Base-by-base conservation (phyloP, 2,329 filamentous ascomycete genomes). In the Fusarium secorum region DNA sequence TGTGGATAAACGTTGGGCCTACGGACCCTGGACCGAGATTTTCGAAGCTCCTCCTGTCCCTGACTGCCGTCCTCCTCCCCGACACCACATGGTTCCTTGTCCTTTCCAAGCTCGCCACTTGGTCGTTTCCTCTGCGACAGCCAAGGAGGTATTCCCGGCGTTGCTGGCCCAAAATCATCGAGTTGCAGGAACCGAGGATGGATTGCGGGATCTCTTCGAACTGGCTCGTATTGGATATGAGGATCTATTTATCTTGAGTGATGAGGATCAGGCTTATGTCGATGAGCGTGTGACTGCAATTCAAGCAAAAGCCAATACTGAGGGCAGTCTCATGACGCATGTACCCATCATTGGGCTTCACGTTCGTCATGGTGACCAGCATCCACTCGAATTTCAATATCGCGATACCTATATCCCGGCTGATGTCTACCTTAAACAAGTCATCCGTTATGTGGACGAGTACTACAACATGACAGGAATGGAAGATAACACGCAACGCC, bases 1-100 rank as follows among this genome's bases (percentile, higher is more conserved):
- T 68, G 93, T 97, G 74, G 94, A 97, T 80, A 89, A 91, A 11
- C 86, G 91, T 71, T 97, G 94, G 91, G 90, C 91, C 3, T 96
- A 96, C 74, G 94, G 94, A 14, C 85, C 86, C 55, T 97, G 93
- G 76, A 86, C 86, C 1, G 86, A 88, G 54, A 93, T 93, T 74
- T 97, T 97, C 80, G 82, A 87, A 48, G 81, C 88, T 6, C 91
- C 91, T 2, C 90, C 92, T 0, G 73, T 85, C 4, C 89, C 91
- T 4, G 80, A 83, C 28, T 97, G 94, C 78, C 85, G 87, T 11
- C 89, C 91, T 22, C 93, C 94, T 17, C 90, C 91, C n/a, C 83
- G 87, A 30, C 88, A 92, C 60, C 89, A 94, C 73, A 92, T 94
- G 79, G 82, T 96, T 0, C 93, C 94, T 3, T 97, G 93, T 76